phyloP scores from a whole-genome alignment of 139 green algal genomes.

The Chlorella sp. region DNA sequence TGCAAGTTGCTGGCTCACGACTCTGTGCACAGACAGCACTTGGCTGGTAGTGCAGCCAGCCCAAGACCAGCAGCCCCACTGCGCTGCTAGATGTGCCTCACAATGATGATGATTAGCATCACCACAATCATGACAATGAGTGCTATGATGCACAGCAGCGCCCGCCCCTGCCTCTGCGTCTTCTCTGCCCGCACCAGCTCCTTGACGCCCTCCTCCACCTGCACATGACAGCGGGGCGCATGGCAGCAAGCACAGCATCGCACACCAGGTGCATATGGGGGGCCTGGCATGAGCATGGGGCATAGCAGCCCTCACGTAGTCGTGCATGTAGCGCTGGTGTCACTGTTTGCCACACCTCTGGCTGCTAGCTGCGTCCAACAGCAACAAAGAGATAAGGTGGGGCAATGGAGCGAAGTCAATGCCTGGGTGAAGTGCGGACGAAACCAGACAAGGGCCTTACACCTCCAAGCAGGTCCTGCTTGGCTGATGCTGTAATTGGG shows the following conservation, averaged over 20 bases:
- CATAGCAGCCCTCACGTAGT: not conserved
- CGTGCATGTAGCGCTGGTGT: not conserved
- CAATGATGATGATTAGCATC: slow-evolving; percentile 83
- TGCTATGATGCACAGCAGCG: slow-evolving; percentile 87
- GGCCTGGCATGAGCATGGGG: not conserved
- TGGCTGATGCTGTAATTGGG: not conserved
- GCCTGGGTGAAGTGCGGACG: too few relatives aligned
- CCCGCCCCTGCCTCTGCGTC: slow-evolving; percentile 70
- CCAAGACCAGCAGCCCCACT: too few relatives aligned
- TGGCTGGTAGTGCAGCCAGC: too few relatives aligned
- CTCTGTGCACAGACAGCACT: too few relatives aligned
- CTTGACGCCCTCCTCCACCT: slow-evolving; percentile 82
- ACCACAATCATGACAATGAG: slow-evolving; percentile 75
- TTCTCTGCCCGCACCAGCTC: slow-evolving; percentile 86
- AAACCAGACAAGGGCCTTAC: too few relatives aligned
- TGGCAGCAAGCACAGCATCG: not conserved
- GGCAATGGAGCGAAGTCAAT: too few relatives aligned
- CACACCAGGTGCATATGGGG: not conserved
- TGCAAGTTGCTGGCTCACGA: too few relatives aligned
- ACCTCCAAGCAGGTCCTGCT: too few relatives aligned
- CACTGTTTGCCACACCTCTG: not conserved
- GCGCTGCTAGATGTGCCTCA: slow-evolving; percentile 17
- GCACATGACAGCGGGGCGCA: not conserved
- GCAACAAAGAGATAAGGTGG: too few relatives aligned
- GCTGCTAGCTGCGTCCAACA: not conserved